These are phyloP conservation scores for Leishmania gerbilli DNA, from an alignment of 208 protist genomes.

Conservation along the genomic window DNA sequence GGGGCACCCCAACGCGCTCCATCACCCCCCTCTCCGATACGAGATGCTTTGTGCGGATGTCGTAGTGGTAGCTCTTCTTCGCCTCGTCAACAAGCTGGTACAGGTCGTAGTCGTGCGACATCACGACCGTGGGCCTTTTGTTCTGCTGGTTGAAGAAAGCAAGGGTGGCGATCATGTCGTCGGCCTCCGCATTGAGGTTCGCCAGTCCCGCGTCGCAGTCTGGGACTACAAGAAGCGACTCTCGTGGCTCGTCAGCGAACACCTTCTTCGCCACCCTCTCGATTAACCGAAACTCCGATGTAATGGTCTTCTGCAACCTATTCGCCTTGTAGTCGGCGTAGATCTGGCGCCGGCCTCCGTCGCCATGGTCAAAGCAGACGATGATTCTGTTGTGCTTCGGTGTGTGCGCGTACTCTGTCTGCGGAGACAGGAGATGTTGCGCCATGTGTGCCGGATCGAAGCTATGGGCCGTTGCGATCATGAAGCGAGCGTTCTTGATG, in stretches of 20 bases:
- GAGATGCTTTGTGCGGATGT: constrained; percentile 88
- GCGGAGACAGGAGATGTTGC: constrained; percentile 86
- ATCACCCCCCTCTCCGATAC: constrained; percentile 84
- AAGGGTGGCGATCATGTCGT: constrained; percentile 90
- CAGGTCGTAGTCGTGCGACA: constrained; percentile 91
- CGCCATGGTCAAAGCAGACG: constrained; percentile 90
- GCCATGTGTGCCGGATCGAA: constrained; percentile 86
- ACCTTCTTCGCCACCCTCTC: constrained; percentile 83
- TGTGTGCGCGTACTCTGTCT: constrained; percentile 85
- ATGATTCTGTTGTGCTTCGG: constrained; percentile 89
- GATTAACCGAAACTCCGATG: constrained; percentile 67
- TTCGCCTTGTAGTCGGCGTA: constrained; percentile 87
- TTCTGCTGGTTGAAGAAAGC: constrained; percentile 71
- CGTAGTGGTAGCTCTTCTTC: constrained; percentile 77
- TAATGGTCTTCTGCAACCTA: constrained; percentile 37
- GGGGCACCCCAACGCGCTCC: constrained; percentile 79
- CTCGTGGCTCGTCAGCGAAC: constrained; percentile 70
- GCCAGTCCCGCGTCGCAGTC: constrained; percentile 71
- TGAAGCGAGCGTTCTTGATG: constrained; percentile 79
- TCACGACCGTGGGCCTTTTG: constrained; percentile 80
- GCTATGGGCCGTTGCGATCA: constrained; percentile 82
- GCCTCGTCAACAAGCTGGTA: constrained; percentile 88
- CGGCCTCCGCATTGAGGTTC: constrained; percentile 83
- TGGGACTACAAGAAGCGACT: constrained; percentile 73
- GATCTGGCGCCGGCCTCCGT: constrained; percentile 79